Evolutionary conservation across 345 rosid species (phyloP).

Genomic region (Gossypium herbaceum): DNA sequence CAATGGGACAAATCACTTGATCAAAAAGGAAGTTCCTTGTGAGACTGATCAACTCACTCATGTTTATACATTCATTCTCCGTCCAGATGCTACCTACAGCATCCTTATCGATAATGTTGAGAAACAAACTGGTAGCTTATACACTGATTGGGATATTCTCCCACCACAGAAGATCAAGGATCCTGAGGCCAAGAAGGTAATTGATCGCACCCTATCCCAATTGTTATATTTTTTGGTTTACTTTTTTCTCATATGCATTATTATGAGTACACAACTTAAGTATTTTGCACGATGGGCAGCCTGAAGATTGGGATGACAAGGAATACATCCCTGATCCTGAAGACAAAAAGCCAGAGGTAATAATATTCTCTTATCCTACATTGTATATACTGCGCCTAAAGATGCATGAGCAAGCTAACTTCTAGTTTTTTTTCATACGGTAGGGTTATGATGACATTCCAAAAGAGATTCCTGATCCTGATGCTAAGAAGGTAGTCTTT

Average conservation of each 20-base stretch:
- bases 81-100: conserved; percentile 88
- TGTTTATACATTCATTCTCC: conserved; percentile 82
- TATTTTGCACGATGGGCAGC: conserved; percentile 43
- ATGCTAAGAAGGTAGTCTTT: conserved; percentile 75
- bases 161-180: conserved; percentile 86
- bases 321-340: conserved; percentile 91
- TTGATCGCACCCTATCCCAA: neutral
- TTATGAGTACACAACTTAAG: neutral
- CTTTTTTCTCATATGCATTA: neutral
- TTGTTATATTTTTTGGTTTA: neutral
- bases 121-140: conserved; percentile 88
- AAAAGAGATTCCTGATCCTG: conserved; percentile 79
- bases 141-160: conserved; percentile 91
- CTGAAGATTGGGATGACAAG: conserved; percentile 96
- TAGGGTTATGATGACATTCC: conserved; percentile 96
- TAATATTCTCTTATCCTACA: neutral
- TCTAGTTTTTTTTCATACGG: neutral
- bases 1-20: conserved; percentile 73
- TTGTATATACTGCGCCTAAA: no score
- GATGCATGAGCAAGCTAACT: neutral
- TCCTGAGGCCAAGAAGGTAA: conserved; percentile 89
- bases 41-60: conserved; percentile 97
- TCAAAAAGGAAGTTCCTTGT: conserved; percentile 97
- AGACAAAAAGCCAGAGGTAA: conserved; percentile 92
- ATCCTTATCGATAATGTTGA: conserved; percentile 89